Percentiles rank a stretch among this genome's conserved stretches.
phyloP scores from a whole-genome alignment of 805 yeast species.

The Metschnikowia lochheadii region DNA sequence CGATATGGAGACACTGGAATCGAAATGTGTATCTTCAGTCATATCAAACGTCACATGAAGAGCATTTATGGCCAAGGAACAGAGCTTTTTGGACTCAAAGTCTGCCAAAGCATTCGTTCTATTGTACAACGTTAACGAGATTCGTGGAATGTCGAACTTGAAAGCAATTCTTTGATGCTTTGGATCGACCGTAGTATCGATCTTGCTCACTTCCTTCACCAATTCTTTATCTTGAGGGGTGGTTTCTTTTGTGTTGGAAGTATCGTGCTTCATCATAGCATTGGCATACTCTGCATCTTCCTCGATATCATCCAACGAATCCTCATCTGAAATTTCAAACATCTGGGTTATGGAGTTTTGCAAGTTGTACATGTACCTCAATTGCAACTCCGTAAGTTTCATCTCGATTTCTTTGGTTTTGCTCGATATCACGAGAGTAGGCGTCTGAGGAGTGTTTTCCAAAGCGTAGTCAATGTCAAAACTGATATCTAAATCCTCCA shows the following conservation, averaged over 20 bases:
- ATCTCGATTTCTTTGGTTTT: constrained; percentile 59
- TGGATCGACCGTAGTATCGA: constrained; percentile 15
- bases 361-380: constrained; percentile 52
- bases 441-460: constrained; percentile 30
- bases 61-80: constrained; percentile 50
- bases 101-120: constrained; percentile 37
- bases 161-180: constrained; percentile 42
- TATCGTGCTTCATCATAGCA: constrained; percentile 32
- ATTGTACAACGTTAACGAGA: constrained; percentile 60
- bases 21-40: constrained; percentile 51
- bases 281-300: constrained; percentile 66
- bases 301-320: constrained; percentile 48
- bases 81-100: constrained; percentile 33
- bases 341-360: constrained; percentile 53
- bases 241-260: constrained; percentile 1
- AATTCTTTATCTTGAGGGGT: not conserved
- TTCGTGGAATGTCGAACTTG: constrained; percentile 54
- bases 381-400: constrained; percentile 69
- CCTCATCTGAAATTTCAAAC: constrained; percentile 39
- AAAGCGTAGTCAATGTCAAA: constrained; percentile 58
- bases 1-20: constrained; percentile 58
- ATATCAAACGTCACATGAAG: constrained; percentile 49
- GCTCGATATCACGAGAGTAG: constrained; percentile 53
- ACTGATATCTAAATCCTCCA: constrained; percentile 58
- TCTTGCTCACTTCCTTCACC: not conserved